Evolutionary conservation across 495 filamentous ascomycete species (phyloP), one percentile per base, ranked within the genome.

Genomic region (Trypethelium eluteriae): DNA sequence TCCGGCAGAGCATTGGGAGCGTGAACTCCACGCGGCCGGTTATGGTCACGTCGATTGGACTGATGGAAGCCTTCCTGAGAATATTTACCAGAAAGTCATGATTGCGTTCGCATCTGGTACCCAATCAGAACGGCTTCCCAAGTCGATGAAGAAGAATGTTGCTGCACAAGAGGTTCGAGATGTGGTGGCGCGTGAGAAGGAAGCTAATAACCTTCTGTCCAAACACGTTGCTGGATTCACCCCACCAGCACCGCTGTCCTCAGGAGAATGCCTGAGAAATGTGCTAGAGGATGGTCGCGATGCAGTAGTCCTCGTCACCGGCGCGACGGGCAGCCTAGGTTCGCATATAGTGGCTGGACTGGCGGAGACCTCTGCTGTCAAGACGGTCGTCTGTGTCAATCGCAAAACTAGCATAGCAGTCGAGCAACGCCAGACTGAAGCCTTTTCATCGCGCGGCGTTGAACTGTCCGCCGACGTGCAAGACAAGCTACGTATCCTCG

Each of bases 311-410:
- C 65, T 87, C 25, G 74, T 88, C 12, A 88, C 84, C 0, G 85
- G 85, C 39, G 80, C 81, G 0, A 87, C 85, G 1, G 85, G 85
- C 34, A 78, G 78, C n/a, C 68, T 89, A 6, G 85, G 86, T 3
- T 82, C 79, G 1, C 84, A 86, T 70, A 74, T 87, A 66, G 73
- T 88, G 1, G 77, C 82, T 66, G 46, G 73, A 3, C 76, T 84
- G 16, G 63, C 78, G 0, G 57, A 64, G 10, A 71, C 70, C n/a
- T 74, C 77, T 0, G 63, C 65, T 5, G 78, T 87, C 11, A 68
- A 73, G 53, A 81, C 81, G 66, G 74, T 87, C 47, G 76, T 81
- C 69, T 87, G 83, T 66, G 75, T 87, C 64, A 87, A 87, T 72
- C 79, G 85, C 41, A 49, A 36, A 44, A 10, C 11, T 18, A 32